Evolutionary conservation across 2,329 filamentous ascomycete genomes (phyloP).

Genomic region (Ophiostoma montium): DNA sequence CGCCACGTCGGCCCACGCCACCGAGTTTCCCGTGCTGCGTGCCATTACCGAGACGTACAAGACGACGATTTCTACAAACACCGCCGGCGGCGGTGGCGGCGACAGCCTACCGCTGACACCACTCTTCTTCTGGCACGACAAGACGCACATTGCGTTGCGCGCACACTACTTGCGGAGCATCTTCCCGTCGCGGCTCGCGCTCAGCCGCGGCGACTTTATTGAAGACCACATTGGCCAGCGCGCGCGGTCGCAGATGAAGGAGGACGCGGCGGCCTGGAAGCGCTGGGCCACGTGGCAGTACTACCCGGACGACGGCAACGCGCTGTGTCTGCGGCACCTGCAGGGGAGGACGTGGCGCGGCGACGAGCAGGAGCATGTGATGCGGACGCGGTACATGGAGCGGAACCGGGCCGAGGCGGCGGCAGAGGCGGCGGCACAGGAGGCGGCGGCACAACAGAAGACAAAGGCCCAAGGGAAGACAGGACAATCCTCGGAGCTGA

Average conservation of each 20-base stretch:
- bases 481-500: neutral
- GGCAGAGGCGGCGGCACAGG: neutral
- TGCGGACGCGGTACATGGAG: conserved; percentile 8
- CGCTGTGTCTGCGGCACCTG: conserved; percentile 34
- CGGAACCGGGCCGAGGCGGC: conserved; percentile 7
- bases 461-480: neutral
- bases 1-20: conserved; percentile 31
- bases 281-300: conserved; percentile 44
- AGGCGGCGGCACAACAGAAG: neutral
- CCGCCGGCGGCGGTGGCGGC: conserved; percentile 10
- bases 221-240: conserved; percentile 42
- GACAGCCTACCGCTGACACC: conserved; percentile 32
- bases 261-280: conserved; percentile 30
- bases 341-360: conserved; percentile 38
- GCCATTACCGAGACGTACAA: conserved; percentile 28
- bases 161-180: conserved; percentile 35
- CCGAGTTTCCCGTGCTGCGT: conserved; percentile 27
- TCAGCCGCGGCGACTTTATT: conserved; percentile 39
- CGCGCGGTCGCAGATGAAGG: conserved; percentile 42
- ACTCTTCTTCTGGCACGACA: conserved; percentile 46
- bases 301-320: conserved; percentile 31
- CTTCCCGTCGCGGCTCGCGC: conserved; percentile 34
- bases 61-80: conserved; percentile 4
- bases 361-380: conserved; percentile 17
- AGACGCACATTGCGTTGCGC: conserved; percentile 36